Percentiles rank a stretch among this genome's conserved stretches.
These are phyloP conservation scores for Leccinum subgranulosum DNA, from an alignment of 768 basidiomycete species.

Conservation along the genomic window DNA sequence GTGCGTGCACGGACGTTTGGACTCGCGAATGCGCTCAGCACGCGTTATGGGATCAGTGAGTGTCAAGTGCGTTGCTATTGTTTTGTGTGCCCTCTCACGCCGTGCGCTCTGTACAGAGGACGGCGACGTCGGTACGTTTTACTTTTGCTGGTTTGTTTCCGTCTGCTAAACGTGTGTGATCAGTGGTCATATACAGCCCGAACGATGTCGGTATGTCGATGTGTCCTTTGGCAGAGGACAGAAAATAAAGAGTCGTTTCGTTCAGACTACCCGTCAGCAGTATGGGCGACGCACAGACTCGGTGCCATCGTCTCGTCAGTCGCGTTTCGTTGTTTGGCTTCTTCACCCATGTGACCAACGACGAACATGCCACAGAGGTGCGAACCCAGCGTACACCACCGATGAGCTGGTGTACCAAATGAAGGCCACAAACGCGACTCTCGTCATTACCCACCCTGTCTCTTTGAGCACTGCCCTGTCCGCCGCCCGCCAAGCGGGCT, in stretches of 20 bases:
- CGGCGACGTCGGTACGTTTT: slow-evolving; percentile 48
- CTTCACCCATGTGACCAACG: not conserved
- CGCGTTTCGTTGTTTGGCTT: not conserved
- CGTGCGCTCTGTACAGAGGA: slow-evolving; percentile 33
- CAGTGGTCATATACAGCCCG: slow-evolving; percentile 63
- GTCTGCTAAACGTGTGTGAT: slow-evolving; percentile 3
- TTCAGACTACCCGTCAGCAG: slow-evolving; percentile 51
- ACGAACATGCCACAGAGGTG: slow-evolving; percentile 17
- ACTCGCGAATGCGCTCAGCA: slow-evolving; percentile 52
- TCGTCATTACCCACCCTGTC: slow-evolving; percentile 32
- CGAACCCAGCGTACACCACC: slow-evolving; percentile 35
- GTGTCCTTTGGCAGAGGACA: not conserved
- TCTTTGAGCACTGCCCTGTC: slow-evolving; percentile 25
- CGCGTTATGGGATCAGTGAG: slow-evolving; percentile 48
- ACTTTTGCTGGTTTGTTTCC: not conserved
- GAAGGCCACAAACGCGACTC: slow-evolving; percentile 20
- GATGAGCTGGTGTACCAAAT: slow-evolving; percentile 35
- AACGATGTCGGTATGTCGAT: slow-evolving; percentile 54
- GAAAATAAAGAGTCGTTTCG: not conserved
- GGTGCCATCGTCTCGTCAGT: slow-evolving; percentile 59
- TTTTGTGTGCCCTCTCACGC: not conserved
- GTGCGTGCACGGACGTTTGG: slow-evolving; percentile 42
- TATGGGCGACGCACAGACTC: slow-evolving; percentile 60
- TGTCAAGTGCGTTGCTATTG: slow-evolving; percentile 5
- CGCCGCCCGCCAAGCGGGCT: slow-evolving; percentile 30